Percentiles rank a stretch among this genome's conserved stretches.
phyloP scores from a whole-genome alignment of 768 basidiomycete species.

The Pleurotus citrinopileatus region DNA sequence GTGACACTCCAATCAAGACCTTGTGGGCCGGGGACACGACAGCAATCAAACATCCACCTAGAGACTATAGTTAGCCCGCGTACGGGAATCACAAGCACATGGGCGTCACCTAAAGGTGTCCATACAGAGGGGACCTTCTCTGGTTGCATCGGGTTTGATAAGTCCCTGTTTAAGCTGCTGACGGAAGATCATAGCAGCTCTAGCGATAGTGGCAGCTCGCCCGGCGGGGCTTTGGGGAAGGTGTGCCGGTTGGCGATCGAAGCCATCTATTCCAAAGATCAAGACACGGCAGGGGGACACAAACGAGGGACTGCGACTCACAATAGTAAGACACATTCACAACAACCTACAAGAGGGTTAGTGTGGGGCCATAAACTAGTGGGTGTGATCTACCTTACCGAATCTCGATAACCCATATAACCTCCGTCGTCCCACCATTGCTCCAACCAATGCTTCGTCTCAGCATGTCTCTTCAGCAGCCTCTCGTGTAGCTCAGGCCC shows the following conservation, averaged over 20 bases:
- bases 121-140: slow-evolving; percentile 78
- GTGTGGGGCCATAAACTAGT: background rate
- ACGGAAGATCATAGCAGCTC: slow-evolving; percentile 73
- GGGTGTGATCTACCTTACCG: slow-evolving; percentile 43
- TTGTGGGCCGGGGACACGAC: slow-evolving; percentile 70
- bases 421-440: slow-evolving; percentile 92
- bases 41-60: slow-evolving; percentile 94
- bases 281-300: slow-evolving; percentile 35
- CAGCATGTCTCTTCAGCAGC: slow-evolving; percentile 51
- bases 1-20: slow-evolving; percentile 78
- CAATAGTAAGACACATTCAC: slow-evolving; percentile 94
- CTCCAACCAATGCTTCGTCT: slow-evolving; percentile 79
- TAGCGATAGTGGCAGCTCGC: slow-evolving; percentile 70
- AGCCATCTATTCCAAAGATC: slow-evolving; percentile 59
- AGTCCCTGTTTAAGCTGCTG: slow-evolving; percentile 63
- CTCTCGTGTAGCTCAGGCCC: slow-evolving; percentile 62
- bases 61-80: background rate
- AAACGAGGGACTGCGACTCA: background rate
- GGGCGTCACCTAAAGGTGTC: slow-evolving; percentile 70
- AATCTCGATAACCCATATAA: slow-evolving; percentile 85
- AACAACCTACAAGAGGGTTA: slow-evolving; percentile 50
- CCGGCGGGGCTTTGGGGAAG: slow-evolving; percentile 54
- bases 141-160: slow-evolving; percentile 62
- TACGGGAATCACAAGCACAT: background rate
- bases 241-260: slow-evolving; percentile 62